Evolutionary conservation across 305 asterid genomes (phyloP).

Genomic region (Solanum hybrid): DNA sequence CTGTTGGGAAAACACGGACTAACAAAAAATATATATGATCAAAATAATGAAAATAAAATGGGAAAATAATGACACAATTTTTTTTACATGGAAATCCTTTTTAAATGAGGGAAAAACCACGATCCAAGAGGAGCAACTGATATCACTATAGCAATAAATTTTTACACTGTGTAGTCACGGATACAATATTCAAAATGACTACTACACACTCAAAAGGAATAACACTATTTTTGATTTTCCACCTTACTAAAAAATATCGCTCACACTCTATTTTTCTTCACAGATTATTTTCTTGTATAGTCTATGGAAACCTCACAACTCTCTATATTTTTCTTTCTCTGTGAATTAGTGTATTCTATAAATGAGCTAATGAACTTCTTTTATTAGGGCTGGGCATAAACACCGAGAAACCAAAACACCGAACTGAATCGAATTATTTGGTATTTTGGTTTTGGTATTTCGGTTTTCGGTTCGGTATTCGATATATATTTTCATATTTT

Average conservation of each 20-base stretch:
- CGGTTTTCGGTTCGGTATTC: rapidly evolving
- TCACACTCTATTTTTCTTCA: neutral
- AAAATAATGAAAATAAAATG: neutral
- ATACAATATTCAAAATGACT: neutral
- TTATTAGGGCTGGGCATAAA: neutral
- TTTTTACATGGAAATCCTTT: too few species aligned
- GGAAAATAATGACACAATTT: too few species aligned
- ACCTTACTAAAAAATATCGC: neutral
- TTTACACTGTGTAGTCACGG: neutral
- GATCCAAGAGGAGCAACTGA: too few species aligned
- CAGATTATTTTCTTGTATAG: too few species aligned
- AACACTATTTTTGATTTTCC: too few species aligned
- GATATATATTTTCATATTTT: too few species aligned
- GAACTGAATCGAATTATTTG: too few species aligned
- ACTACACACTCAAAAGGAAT: neutral
- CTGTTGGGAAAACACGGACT: neutral
- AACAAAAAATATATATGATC: neutral
- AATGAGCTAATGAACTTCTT: neutral
- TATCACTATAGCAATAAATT: too few species aligned
- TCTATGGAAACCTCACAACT: neutral
- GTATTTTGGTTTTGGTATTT: neutral
- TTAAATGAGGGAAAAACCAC: neutral
- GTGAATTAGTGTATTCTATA: neutral
- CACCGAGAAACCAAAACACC: neutral
- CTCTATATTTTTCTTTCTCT: neutral